Evolutionary conservation across 352 stramenopile genomes (phyloP), one percentile per base, ranked within the genome.

Genomic region (Globisporangium ultimum): DNA sequence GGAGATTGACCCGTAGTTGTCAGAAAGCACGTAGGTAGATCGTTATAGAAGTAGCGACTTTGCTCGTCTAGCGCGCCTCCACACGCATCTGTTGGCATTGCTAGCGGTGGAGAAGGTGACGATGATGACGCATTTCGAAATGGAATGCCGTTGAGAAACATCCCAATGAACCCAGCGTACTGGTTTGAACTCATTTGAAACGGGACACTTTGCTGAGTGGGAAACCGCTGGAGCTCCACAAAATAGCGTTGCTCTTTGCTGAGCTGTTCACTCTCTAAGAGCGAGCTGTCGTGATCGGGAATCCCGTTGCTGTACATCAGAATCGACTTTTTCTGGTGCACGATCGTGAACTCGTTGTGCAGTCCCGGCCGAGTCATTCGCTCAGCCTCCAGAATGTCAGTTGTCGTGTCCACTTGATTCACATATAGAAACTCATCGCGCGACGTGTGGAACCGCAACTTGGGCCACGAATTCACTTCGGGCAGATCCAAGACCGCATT

Each of bases 251-350:
- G 70, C 48, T 74, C 62, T 28, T 67, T 60, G 21, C 3, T 41
- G 1, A 70, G 38, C 12, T 47, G 34, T 12, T 21, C 22, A 17
- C 18, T n/a, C 8, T 40, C 40, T 10, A 40, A 17, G 5, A 78
- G 43, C 2, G 34, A 47, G n/a, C 61, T 76, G 5, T 34, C 18
- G 17, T 89, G 73, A 17, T 66, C 67, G 10, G 81, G 81, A n/a
- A 89, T 57, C 1, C 79, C 77, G n/a, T 88, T 88, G 63, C 72
- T 80, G 56, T 85, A 86, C 14, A 91, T 73, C 17, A 71, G 71
- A 22, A 80, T 67, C 15, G 74, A 70, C 32, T n/a, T 18, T 46
- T 59, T 62, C 36, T 77, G 67, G 8, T 84, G 67, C 0, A 66
- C 70, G 43, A 85, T 75, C 2, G 72, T 76, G 36, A 85, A 70